Evolutionary conservation across 1,284 basidiomycete species (phyloP), one percentile per base, ranked within the genome.

Genomic region (Cryptococcus sp.): DNA sequence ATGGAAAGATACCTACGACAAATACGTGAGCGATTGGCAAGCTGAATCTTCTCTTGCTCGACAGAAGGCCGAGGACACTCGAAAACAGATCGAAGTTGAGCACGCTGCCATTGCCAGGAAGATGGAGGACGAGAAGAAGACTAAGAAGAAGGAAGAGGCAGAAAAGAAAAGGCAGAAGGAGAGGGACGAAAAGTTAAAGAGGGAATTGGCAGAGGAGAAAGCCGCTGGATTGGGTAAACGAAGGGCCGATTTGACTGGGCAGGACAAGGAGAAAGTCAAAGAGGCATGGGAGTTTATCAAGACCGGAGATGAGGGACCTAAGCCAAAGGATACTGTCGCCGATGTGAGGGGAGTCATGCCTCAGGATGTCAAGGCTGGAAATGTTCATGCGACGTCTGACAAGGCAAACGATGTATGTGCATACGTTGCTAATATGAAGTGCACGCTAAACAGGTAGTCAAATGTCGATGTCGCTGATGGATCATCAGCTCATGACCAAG

Each of bases 41-140:
- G 81, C 82, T 23, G 82, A 86, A 64, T 85, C 84, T 24, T 83
- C 86, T 31, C 81, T 83, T 55, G 85, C 85, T 41, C 83, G 88
- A 47, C 78, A 81, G 61, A 88, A 85, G 68, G 86, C 87, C 7
- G 84, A 86, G 72, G 80, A 78, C 53, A 83, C 85, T 64, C 82
- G 87, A n/a, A 79, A 80, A 42, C 77, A 80, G 53, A 87, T 87
- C 82, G 87, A 88, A 66, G 78, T 63, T 11, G 66, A 72, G 48
- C 55, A 52, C 22, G 58, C 57, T 1, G 60, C 65, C 22, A 59
- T 52, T 7, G 56, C 53, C 23, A 57, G 50, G 41, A 56, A 55
- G n/a, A 53, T 44, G 7, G 52, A 64, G 46, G 60, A 64, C 25
- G 54, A 59, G 32, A 55, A 52, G 9, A 56, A 49, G 28, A 58